Percentiles rank a stretch among this genome's conserved stretches.
Evolutionary conservation across 169 alveolate genomes (phyloP).

Genomic region (Plasmodium malariae): DNA sequence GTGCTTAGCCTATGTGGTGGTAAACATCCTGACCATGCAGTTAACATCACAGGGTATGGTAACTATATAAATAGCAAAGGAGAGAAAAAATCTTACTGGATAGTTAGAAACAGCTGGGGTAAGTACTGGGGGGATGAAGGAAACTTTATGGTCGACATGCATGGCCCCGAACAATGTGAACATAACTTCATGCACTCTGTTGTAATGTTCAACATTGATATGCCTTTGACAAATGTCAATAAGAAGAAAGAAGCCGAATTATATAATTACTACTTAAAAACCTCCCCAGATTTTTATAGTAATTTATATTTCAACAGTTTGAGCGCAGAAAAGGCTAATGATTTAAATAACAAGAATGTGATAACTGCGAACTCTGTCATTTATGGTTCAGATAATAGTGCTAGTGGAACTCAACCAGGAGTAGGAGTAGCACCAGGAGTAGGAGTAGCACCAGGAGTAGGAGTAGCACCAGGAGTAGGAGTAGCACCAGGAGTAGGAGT

Average conservation of each 20-base stretch:
- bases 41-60: conserved; percentile 74
- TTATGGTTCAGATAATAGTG: background rate
- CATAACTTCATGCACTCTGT: conserved; percentile 19
- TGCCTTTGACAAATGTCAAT: background rate
- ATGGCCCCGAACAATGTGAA: conserved; percentile 21
- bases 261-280: conserved; percentile 9
- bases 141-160: conserved; percentile 43
- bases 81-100: conserved; percentile 32
- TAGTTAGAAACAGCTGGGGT: conserved; percentile 51
- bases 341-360: background rate
- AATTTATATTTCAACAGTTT: conserved; percentile 7
- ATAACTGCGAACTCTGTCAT: background rate
- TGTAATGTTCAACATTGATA: conserved; percentile 11
- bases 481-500: background rate
- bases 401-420: background rate
- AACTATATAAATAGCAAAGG: conserved; percentile 23
- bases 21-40: conserved; percentile 56
- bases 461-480: background rate
- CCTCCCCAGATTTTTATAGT: conserved; percentile 12
- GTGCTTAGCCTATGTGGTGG: conserved; percentile 51
- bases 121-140: conserved; percentile 48
- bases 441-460: background rate
- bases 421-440: background rate
- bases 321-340: background rate
- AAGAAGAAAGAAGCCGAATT: background rate